Evolutionary conservation across 352 stramenopile species (phyloP).

Genomic region (Phytophthora fragariae): DNA sequence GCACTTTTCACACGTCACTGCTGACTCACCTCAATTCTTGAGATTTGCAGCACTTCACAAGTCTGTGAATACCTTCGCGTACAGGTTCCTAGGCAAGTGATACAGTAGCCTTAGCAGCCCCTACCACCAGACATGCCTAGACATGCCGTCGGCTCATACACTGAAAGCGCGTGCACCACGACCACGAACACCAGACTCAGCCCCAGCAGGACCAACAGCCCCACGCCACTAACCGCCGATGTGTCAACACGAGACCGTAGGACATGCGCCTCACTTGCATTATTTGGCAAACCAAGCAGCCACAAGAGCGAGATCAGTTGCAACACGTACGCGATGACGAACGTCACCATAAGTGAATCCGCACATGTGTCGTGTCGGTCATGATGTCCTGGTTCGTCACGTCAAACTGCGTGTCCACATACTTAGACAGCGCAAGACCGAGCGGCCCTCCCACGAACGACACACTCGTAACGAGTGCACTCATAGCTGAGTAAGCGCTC

Average conservation of each 20-base stretch:
- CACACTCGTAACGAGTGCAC: conserved; percentile 56
- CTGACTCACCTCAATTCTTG: conserved; percentile 6
- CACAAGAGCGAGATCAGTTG: conserved; percentile 58
- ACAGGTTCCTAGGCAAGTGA: too few species aligned
- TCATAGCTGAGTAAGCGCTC: conserved; percentile 30
- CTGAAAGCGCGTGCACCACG: conserved; percentile 59
- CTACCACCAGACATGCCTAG: conserved; percentile 54
- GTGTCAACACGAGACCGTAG: conserved; percentile 26
- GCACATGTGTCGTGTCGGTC: conserved; percentile 54
- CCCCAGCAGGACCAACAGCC: conserved; percentile 33
- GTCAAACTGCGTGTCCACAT: conserved; percentile 63
- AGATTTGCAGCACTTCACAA: too few species aligned
- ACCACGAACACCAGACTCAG: conserved; percentile 36
- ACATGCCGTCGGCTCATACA: conserved; percentile 60
- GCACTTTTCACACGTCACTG: background rate
- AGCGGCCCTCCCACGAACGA: conserved; percentile 53
- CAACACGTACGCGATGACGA: conserved; percentile 62
- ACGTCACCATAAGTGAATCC: conserved; percentile 53
- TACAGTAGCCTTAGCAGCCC: conserved; percentile 34
- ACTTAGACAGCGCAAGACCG: conserved; percentile 63
- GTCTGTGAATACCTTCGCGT: too few species aligned
- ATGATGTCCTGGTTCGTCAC: conserved; percentile 48
- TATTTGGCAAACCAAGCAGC: conserved; percentile 60
- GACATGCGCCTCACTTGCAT: conserved; percentile 28
- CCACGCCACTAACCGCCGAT: conserved; percentile 30